These are phyloP conservation scores for Solanum bukasovii DNA, from an alignment of 257 asterid species.

Conservation along the genomic window DNA sequence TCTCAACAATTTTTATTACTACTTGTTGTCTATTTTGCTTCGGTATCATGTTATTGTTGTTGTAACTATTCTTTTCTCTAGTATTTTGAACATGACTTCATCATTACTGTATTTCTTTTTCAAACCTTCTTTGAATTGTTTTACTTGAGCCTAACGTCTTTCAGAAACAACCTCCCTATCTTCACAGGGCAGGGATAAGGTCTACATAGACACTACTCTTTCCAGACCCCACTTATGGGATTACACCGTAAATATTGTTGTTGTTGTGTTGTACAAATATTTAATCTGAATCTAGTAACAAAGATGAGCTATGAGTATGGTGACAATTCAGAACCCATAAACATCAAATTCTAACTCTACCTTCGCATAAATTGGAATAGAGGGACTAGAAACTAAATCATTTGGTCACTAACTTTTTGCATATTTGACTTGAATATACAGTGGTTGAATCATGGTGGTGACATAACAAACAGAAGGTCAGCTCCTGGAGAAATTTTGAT, in stretches of 20 bases:
- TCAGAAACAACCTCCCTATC: background rate
- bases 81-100: background rate
- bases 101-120: too few species aligned
- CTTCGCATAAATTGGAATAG: too few species aligned
- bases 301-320: background rate
- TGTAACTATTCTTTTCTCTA: background rate
- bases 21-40: too few species aligned
- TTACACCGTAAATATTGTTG: too few species aligned
- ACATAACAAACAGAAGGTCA: constrained; percentile 39
- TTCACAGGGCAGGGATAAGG: too few species aligned
- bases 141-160: background rate
- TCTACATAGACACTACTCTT: too few species aligned
- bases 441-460: constrained; percentile 76
- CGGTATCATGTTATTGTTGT: background rate
- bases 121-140: background rate
- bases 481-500: constrained; percentile 28
- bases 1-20: too few species aligned
- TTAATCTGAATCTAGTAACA: background rate
- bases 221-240: too few species aligned
- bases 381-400: background rate
- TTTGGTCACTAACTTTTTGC: background rate
- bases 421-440: constrained; percentile 1
- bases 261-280: background rate
- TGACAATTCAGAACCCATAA: background rate
- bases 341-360: background rate